Evolutionary conservation across 192 early-diverging fungal species (phyloP).

Genomic region (Backusella luteola): DNA sequence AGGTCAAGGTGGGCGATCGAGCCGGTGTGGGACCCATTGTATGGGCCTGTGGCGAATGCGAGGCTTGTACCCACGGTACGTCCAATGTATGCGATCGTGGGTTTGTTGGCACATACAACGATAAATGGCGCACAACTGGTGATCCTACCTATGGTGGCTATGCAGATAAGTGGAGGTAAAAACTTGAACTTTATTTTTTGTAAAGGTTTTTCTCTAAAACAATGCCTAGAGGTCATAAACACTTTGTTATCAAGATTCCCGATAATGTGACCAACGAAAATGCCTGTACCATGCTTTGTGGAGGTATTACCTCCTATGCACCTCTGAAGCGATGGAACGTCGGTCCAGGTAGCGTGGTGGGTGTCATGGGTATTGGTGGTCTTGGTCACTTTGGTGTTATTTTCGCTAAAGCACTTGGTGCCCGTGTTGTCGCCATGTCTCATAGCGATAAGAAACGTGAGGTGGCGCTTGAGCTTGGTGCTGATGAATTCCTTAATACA

Average conservation of each 20-base stretch:
- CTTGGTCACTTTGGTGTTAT: conserved; percentile 68
- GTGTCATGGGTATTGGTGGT: conserved; percentile 39
- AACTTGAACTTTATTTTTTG: too few species aligned
- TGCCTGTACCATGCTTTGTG: conserved; percentile 74
- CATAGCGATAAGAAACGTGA: conserved; percentile 55
- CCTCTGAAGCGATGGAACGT: conserved; percentile 42
- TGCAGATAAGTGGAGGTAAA: conserved; percentile 38
- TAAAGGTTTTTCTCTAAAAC: too few species aligned
- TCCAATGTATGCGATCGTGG: conserved; percentile 43
- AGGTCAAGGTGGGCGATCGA: conserved; percentile 46
- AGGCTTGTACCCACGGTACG: conserved; percentile 37
- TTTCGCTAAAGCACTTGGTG: conserved; percentile 44
- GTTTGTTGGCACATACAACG: conserved; percentile 49
- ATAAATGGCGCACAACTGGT: conserved; percentile 33
- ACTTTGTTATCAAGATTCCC: conserved; percentile 61
- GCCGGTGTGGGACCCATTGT: conserved; percentile 63
- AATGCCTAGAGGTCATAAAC: conserved; percentile 33
- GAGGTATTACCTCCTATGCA: conserved; percentile 63
- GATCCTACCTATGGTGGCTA: conserved; percentile 48
- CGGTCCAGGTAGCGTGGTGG: conserved; percentile 31
- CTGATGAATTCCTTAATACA: conserved; percentile 28
- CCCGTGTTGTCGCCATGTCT: conserved; percentile 56
- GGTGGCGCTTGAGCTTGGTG: conserved; percentile 57
- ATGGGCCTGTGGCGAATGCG: conserved; percentile 53
- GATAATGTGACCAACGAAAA: conserved; percentile 41